These are phyloP conservation scores for Nemania abortiva DNA, from an alignment of 2,329 filamentous ascomycete species.

Conservation along the genomic window DNA sequence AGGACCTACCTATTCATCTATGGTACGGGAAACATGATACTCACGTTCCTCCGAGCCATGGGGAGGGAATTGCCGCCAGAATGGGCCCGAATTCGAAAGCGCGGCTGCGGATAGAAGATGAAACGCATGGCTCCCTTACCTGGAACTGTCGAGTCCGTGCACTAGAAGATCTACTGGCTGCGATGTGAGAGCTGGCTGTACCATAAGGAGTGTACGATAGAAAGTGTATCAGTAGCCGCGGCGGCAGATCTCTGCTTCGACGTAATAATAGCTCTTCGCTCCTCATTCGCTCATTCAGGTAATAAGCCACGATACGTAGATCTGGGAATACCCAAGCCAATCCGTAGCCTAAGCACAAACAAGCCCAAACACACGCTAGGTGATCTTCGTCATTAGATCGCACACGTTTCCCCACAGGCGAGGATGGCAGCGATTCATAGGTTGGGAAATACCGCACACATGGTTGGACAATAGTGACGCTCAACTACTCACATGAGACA, in stretches of 20 bases:
- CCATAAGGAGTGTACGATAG: background rate
- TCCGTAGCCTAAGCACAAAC: background rate
- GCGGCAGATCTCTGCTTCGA: constrained; percentile 22
- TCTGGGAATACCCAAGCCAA: too few species aligned
- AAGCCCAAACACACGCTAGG: background rate
- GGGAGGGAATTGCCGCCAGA: constrained; percentile 28
- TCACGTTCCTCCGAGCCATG: constrained; percentile 5
- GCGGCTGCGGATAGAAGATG: constrained; percentile 32
- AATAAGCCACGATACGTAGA: background rate
- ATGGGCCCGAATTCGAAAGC: constrained; percentile 26
- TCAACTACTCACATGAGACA: background rate
- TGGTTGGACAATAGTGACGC: background rate
- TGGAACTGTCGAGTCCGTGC: constrained; percentile 36
- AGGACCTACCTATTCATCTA: constrained; percentile 25
- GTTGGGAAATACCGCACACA: background rate
- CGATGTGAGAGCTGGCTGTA: constrained; percentile 2
- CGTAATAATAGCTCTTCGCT: constrained; percentile 14
- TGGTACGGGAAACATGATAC: constrained; percentile 33
- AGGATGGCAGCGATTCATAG: background rate
- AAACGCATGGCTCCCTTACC: constrained; percentile 32
- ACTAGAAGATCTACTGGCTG: constrained; percentile 30
- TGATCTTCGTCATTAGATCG: background rate
- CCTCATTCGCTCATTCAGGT: background rate
- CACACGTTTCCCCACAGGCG: background rate
- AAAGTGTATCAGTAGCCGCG: constrained; percentile 19